phyloP scores from a whole-genome alignment of 78 protist genomes.

The Dictyostelium firmibasis region DNA sequence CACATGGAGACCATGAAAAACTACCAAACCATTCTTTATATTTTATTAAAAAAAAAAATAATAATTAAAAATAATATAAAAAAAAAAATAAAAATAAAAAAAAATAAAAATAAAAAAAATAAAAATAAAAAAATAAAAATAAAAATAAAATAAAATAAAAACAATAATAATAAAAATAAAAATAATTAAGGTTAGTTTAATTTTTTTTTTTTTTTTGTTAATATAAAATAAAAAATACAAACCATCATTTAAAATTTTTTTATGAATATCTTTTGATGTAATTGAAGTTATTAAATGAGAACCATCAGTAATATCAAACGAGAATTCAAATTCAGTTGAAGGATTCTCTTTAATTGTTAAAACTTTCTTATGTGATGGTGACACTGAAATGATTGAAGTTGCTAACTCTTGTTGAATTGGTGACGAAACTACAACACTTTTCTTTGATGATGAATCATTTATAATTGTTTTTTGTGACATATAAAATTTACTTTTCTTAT shows the following conservation, averaged over 20 bases:
- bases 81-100: neutral
- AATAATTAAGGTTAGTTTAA: too few species aligned
- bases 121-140: neutral
- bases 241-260: conserved; percentile 64
- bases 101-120: neutral
- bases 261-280: conserved; percentile 39
- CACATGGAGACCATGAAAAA: conserved; percentile 79
- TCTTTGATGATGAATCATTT: neutral
- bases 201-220: neutral
- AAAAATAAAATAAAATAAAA: neutral
- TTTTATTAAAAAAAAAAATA: neutral
- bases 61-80: neutral
- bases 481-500: conserved; percentile 8
- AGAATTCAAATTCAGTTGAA: conserved; percentile 16
- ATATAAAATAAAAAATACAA: neutral
- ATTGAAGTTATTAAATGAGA: neutral
- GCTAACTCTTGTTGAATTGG: conserved; percentile 22
- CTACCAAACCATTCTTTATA: conserved; percentile 66
- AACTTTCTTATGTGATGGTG: conserved; percentile 23
- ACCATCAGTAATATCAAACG: conserved; percentile 28
- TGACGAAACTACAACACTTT: neutral
- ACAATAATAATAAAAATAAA: too few species aligned
- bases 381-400: conserved; percentile 15
- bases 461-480: neutral
- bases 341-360: conserved; percentile 60